Percentiles rank a stretch among this genome's conserved stretches.
phyloP scores from a whole-genome alignment of 352 stramenopile species.

The Paralagenidium karlingii region DNA sequence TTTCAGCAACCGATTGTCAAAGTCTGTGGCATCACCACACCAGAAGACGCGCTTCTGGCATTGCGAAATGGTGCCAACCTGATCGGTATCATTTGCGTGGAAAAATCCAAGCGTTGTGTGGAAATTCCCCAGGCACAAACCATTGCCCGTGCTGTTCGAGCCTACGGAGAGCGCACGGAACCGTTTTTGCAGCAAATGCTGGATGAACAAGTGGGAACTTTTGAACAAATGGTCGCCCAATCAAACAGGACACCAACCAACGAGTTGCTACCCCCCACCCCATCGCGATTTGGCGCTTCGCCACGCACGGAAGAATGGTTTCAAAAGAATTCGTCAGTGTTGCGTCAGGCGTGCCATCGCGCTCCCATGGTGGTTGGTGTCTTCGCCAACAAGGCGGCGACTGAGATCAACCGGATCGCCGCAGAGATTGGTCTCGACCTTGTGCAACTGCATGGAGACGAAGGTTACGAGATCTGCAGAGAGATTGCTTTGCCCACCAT shows the following conservation, averaged over 20 bases:
- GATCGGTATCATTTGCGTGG: slow-evolving; percentile 95
- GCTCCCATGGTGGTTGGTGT: slow-evolving; percentile 89
- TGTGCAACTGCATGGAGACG: slow-evolving; percentile 95
- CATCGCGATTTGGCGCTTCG: slow-evolving; percentile 17
- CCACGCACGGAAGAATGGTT: slow-evolving; percentile 37
- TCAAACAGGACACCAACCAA: not conserved
- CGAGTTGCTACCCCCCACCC: slow-evolving; percentile 8
- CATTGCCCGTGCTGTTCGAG: slow-evolving; percentile 86
- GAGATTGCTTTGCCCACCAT: slow-evolving; percentile 85
- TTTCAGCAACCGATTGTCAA: slow-evolving; percentile 56
- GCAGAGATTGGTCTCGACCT: slow-evolving; percentile 90
- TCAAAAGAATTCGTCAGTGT: slow-evolving; percentile 43
- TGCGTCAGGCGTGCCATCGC: slow-evolving; percentile 56
- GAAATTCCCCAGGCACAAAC: slow-evolving; percentile 68
- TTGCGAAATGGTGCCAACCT: slow-evolving; percentile 90
- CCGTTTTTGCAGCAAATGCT: slow-evolving; percentile 42
- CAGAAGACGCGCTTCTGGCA: slow-evolving; percentile 87
- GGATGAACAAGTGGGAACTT: slow-evolving; percentile 2
- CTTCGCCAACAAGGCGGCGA: slow-evolving; percentile 92
- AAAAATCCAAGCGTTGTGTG: slow-evolving; percentile 85
- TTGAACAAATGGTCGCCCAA: no score
- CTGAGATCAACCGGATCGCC: slow-evolving; percentile 86
- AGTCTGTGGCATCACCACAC: slow-evolving; percentile 92
- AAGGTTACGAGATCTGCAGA: slow-evolving; percentile 83
- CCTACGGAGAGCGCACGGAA: slow-evolving; percentile 88